Conservation (phyloP, 2,329 filamentous ascomycete species). For the Neophaeococcomyces aloes region DNA sequence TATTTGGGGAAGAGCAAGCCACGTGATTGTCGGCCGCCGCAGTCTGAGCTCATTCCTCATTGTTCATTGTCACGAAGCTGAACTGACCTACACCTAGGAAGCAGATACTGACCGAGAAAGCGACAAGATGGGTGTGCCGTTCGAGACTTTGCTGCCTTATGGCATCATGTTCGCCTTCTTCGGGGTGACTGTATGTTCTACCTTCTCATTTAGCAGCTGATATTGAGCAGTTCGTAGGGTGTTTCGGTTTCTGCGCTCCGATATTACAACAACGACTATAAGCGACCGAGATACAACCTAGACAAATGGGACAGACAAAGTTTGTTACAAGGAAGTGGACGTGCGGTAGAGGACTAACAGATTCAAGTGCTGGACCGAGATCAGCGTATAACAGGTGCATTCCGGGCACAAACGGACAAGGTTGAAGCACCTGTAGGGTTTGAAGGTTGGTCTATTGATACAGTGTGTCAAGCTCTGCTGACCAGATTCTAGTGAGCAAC, state of each 20-base stretch:
- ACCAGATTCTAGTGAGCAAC: constrained; percentile 42
- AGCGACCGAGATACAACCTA: constrained; percentile 48
- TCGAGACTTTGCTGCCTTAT: constrained; percentile 55
- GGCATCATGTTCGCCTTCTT: constrained; percentile 46
- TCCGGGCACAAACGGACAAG: constrained; percentile 52
- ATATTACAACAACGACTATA: constrained; percentile 53
- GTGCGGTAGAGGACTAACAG: constrained; percentile 7
- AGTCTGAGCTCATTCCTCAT: too few species aligned
- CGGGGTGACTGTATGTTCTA: constrained; percentile 38
- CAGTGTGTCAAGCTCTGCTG: constrained; percentile 8
- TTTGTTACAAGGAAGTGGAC: constrained; percentile 32
- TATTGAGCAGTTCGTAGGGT: constrained; percentile 28
- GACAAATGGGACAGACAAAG: constrained; percentile 58
- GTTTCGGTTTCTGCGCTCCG: constrained; percentile 47
- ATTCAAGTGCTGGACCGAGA: constrained; percentile 57
- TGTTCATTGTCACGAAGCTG: too few species aligned
- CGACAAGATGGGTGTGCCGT: constrained; percentile 52
- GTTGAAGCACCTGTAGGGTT: constrained; percentile 50
- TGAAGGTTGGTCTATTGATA: constrained; percentile 30
- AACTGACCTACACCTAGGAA: neutral
- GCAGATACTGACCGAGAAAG: neutral
- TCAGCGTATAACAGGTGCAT: constrained; percentile 49
- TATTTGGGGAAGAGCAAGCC: neutral
- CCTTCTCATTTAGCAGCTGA: too few species aligned
- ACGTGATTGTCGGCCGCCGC: neutral